Evolutionary conservation across 345 rosid species (phyloP).

Genomic region (Bretschneidera sinensis): DNA sequence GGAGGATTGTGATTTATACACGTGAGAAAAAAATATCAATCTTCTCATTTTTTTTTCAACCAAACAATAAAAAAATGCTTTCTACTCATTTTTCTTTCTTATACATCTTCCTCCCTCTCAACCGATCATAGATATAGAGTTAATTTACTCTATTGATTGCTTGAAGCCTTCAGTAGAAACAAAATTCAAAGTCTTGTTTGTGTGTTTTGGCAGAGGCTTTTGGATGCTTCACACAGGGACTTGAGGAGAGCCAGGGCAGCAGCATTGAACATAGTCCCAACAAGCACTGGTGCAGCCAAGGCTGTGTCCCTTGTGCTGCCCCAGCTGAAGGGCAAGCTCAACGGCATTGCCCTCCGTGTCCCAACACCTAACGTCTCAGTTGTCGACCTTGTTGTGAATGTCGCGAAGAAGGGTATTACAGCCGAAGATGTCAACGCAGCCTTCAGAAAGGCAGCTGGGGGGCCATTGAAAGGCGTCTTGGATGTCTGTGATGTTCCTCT

Average conservation of each 20-base stretch:
- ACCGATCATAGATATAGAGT: too few relatives aligned
- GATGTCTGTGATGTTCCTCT: conserved; percentile 85
- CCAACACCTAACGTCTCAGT: conserved; percentile 99
- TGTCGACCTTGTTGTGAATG: conserved; percentile 86
- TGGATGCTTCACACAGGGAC: conserved; percentile 98
- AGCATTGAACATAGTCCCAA: conserved; percentile 92
- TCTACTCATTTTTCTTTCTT: too few relatives aligned
- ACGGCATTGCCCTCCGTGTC: conserved; percentile 94
- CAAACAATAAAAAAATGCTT: too few relatives aligned
- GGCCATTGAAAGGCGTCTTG: conserved; percentile 80
- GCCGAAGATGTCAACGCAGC: conserved; percentile 95
- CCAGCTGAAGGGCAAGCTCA: conserved; percentile 96
- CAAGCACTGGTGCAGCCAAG: conserved; percentile 99
- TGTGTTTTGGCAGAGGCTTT: conserved; percentile 60
- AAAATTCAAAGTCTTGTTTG: not conserved
- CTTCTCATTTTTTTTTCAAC: too few relatives aligned
- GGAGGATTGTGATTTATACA: too few relatives aligned
- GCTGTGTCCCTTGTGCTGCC: conserved; percentile 95
- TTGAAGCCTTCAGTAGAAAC: not conserved
- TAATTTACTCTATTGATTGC: too few relatives aligned
- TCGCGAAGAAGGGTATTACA: conserved; percentile 71
- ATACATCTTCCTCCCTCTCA: too few relatives aligned
- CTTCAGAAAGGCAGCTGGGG: conserved; percentile 82
- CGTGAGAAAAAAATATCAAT: too few relatives aligned
- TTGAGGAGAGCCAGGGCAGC: conserved; percentile 98